These are phyloP conservation scores for Podospora pseudoanserina DNA, from an alignment of 495 filamentous ascomycete species.

Conservation along the genomic window DNA sequence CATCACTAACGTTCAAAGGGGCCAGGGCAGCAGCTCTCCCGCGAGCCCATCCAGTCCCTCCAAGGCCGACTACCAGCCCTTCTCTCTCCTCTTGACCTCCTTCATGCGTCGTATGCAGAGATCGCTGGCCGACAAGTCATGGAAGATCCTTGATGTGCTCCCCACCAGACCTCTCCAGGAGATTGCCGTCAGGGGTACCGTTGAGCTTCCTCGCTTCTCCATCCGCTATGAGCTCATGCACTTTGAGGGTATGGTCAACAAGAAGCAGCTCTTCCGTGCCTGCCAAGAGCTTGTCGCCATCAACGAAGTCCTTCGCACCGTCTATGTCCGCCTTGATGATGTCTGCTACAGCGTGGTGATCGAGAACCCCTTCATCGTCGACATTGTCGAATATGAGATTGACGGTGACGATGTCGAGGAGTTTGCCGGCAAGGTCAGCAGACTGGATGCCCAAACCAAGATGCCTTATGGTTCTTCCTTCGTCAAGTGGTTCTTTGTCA, in stretches of 20 bases:
- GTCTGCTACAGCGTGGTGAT: conserved; percentile 61
- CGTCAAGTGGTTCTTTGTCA: conserved; percentile 58
- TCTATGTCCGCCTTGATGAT: conserved; percentile 58
- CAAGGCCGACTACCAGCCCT: conserved; percentile 16
- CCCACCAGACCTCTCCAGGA: conserved; percentile 44
- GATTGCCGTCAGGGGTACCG: conserved; percentile 57
- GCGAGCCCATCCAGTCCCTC: background rate
- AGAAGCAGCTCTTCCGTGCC: conserved; percentile 27
- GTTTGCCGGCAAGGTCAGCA: conserved; percentile 49
- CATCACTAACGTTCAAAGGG: background rate
- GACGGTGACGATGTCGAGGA: conserved; percentile 49
- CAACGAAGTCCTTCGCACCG: conserved; percentile 67
- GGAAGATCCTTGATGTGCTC: conserved; percentile 22
- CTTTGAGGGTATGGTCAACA: conserved; percentile 30
- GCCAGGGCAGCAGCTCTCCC: background rate
- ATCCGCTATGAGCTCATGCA: conserved; percentile 42
- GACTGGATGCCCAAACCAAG: conserved; percentile 47
- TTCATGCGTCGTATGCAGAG: conserved; percentile 8
- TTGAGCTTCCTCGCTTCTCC: conserved; percentile 48
- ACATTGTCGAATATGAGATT: conserved; percentile 53
- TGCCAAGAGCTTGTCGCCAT: conserved; percentile 47
- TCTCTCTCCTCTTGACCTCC: conserved; percentile 12
- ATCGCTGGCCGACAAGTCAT: conserved; percentile 12
- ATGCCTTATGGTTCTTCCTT: conserved; percentile 61
- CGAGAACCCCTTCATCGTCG: conserved; percentile 45